A percentile compares a stretch with the other conserved stretches of the same genome.
Conservation (phyloP, 2,329 filamentous ascomycete genomes). For the Pseudocercospora vitis region DNA sequence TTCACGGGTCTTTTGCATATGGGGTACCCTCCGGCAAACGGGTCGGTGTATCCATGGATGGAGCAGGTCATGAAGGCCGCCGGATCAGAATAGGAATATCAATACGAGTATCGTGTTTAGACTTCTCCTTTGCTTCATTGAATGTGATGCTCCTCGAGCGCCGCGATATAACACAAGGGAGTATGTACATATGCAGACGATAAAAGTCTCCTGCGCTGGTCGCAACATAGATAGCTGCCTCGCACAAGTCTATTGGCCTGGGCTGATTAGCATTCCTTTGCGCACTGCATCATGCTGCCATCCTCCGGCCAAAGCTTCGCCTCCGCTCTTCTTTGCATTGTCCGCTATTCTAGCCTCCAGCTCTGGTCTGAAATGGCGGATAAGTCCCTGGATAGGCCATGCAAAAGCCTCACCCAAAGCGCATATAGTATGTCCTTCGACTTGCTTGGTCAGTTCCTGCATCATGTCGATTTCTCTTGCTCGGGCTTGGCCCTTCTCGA, state of each 20-base stretch:
- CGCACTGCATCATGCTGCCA: constrained; percentile 74
- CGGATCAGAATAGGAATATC: no score
- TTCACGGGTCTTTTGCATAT: constrained; percentile 63
- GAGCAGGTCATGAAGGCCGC: constrained; percentile 51
- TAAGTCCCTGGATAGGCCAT: constrained; percentile 97
- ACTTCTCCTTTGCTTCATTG: no score
- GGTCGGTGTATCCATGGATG: constrained; percentile 62
- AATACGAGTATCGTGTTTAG: no score
- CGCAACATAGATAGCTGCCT: constrained; percentile 1
- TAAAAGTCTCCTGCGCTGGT: neutral
- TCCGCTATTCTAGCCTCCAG: constrained; percentile 86
- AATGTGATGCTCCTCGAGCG: constrained; percentile 5
- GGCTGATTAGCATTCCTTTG: constrained; percentile 81
- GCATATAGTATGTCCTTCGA: constrained; percentile 98
- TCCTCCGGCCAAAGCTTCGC: constrained; percentile 77
- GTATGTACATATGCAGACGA: constrained; percentile 12
- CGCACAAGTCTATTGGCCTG: constrained; percentile 71
- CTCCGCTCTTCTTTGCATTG: constrained; percentile 71
- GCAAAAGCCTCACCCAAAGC: constrained; percentile 96
- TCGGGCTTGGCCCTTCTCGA: constrained; percentile 85
- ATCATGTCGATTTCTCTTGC: constrained; percentile 98
- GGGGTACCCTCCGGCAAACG: constrained; percentile 65
- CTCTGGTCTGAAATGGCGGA: constrained; percentile 96
- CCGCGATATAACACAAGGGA: constrained; percentile 6
- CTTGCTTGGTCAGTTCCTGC: constrained; percentile 98